A percentile compares a stretch with the other conserved stretches of the same genome.
These are phyloP conservation scores for Backusella sp. DNA, from an alignment of 192 early-diverging fungal species.

Conservation along the genomic window DNA sequence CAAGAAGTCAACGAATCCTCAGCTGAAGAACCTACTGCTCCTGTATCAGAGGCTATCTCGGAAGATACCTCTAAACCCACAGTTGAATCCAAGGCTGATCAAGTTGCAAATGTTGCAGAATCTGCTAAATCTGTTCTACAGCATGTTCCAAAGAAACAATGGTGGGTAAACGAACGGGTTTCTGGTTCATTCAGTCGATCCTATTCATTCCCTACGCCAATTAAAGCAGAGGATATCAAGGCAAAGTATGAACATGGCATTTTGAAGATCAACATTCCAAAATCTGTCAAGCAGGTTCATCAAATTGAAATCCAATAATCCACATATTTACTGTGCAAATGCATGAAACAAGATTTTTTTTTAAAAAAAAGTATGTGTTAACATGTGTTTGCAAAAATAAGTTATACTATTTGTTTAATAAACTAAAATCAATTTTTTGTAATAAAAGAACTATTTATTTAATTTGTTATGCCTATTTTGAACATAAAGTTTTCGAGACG, in stretches of 20 bases:
- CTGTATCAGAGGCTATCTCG: not conserved
- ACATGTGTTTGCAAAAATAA: not conserved
- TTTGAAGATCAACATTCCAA: conserved; percentile 20
- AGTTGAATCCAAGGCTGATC: not conserved
- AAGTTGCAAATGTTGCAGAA: no score
- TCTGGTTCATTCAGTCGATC: conserved; percentile 25
- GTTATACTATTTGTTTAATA: not conserved
- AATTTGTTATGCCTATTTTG: no score
- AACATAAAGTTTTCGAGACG: no score
- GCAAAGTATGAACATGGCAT: conserved; percentile 26
- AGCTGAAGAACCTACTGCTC: conserved; percentile 6
- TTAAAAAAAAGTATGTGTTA: no score
- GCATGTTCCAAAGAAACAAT: conserved; percentile 3
- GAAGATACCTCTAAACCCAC: not conserved
- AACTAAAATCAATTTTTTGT: no score
- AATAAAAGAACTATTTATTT: no score
- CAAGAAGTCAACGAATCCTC: not conserved
- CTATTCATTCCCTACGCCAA: conserved; percentile 16
- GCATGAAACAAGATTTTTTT: not conserved
- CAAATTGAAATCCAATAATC: conserved; percentile 20
- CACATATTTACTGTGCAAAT: not conserved
- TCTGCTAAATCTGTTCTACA: not conserved
- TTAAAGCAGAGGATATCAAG: conserved; percentile 25
- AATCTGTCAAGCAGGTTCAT: conserved; percentile 1
- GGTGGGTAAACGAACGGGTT: conserved; percentile 25